phyloP scores from a whole-genome alignment of 2,329 filamentous ascomycete genomes.

The Fusarium penzigii region DNA sequence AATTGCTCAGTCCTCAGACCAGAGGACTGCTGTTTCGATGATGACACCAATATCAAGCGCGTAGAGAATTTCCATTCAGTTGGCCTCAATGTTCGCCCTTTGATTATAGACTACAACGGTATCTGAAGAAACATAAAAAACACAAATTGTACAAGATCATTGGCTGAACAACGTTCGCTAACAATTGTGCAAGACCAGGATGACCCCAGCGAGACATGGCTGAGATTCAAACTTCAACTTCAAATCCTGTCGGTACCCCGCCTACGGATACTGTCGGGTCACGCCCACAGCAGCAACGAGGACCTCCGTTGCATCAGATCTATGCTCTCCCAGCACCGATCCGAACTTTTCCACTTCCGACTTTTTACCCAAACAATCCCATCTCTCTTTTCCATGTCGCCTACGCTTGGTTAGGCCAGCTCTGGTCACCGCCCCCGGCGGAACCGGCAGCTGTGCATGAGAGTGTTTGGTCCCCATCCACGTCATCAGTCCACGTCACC shows the following conservation, averaged over 20 bases:
- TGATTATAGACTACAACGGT: constrained; percentile 92
- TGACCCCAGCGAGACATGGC: constrained; percentile 48
- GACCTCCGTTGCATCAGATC: constrained; percentile 64
- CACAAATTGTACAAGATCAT: constrained; percentile 12
- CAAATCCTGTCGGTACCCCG: constrained; percentile 23
- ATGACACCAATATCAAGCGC: constrained; percentile 62
- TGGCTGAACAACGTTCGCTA: constrained; percentile 6
- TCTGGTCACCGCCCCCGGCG: constrained; percentile 65
- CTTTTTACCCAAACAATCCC: constrained; percentile 89
- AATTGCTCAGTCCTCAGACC: constrained; percentile 3
- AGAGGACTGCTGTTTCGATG: constrained; percentile 43
- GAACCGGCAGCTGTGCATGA: constrained; percentile 67
- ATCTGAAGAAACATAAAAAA: constrained; percentile 67
- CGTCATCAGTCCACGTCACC: constrained; percentile 80
- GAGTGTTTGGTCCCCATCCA: constrained; percentile 79
- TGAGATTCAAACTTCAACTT: constrained; percentile 36
- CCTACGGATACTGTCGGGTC: constrained; percentile 20
- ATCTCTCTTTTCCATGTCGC: constrained; percentile 81
- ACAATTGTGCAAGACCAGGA: constrained; percentile 43
- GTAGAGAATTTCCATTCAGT: constrained; percentile 59
- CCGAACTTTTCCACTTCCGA: constrained; percentile 78
- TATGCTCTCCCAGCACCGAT: constrained; percentile 82
- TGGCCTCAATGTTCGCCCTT: constrained; percentile 64
- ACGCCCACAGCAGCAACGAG: constrained; percentile 33
- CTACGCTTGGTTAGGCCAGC: constrained; percentile 74